Base-by-base conservation (phyloP, 208 protist genomes). In the Trypanosomatidae sp. region DNA sequence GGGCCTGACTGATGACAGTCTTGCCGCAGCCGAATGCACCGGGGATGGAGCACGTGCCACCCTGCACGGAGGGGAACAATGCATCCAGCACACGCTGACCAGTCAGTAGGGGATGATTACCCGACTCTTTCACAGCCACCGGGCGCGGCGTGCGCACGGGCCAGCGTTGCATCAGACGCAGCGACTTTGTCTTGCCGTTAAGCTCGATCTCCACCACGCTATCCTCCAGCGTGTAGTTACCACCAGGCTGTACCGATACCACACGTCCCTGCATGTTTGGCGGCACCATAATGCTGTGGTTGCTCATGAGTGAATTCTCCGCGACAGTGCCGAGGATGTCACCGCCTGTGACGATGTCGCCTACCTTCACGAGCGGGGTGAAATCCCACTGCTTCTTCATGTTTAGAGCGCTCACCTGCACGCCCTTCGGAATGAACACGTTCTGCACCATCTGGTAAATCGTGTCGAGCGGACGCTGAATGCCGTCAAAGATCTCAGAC, bases 1-100 rank as follows among this genome's bases (percentile, higher is more conserved):
- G 92, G 13, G 99, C 93, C 91, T 99, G 99, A 43, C 99, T 99
- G 87, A 99, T 99, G 68, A 99, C 99, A 47, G 99, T 99, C 91
- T 99, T 99, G 74, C 99, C 99, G 84, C 99, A 99, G 76, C 99
- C 99, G 85, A 99, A 99, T 69, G 99, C 99, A 67, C 99, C 99
- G 50, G 99, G 99, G 84, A 99, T 99, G 73, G 98, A 97, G 81
- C 99, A 99, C 36, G 99, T 99, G 72, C 99, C 99, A 69, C 99
- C 99, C 82, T 99, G 98, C 22, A 99, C 98, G 36, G 93, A 94
- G 50, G 99, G 99, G 94, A 99, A 99, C 15, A 99, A 92, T 15
- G 98, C 97, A 83, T 99, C 99, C 25, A 99, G 91, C 44, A 99
- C 98, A 84, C 99, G 97, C 92, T 99, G 99, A 72, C 99, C 99